Percentiles rank a stretch among this genome's conserved stretches.
phyloP scores from a whole-genome alignment of 1,139 yeast species.

The Nakaseomyces sp. region DNA sequence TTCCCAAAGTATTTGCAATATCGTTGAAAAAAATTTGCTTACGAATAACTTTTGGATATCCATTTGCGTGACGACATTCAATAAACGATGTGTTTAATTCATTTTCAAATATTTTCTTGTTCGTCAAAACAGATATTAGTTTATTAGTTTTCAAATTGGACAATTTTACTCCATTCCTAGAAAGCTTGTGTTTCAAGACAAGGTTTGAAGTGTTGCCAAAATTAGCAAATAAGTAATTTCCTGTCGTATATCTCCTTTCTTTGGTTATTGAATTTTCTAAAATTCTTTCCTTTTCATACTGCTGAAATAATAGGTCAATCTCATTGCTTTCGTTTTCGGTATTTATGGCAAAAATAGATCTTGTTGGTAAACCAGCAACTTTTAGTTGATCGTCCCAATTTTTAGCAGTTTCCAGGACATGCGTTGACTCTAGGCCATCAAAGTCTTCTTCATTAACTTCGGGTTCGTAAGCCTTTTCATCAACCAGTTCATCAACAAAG shows the following conservation, averaged over 20 bases:
- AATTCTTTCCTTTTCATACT: slow-evolving; percentile 33
- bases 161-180: slow-evolving; percentile 10
- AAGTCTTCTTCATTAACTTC: slow-evolving; percentile 40
- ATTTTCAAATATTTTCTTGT: slow-evolving; percentile 14
- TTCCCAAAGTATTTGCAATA: slow-evolving; percentile 14
- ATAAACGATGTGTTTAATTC: slow-evolving; percentile 15
- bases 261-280: slow-evolving; percentile 24
- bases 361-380: slow-evolving; percentile 42
- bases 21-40: slow-evolving; percentile 20
- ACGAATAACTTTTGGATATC: slow-evolving; percentile 31
- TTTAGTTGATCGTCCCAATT: slow-evolving; percentile 60
- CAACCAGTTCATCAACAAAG: slow-evolving; percentile 32
- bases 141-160: neutral
- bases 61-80: slow-evolving; percentile 19
- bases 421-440: slow-evolving; percentile 34
- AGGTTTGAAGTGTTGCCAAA: slow-evolving; percentile 23
- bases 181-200: slow-evolving; percentile 11
- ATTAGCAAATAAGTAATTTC: slow-evolving; percentile 20
- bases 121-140: slow-evolving; percentile 5
- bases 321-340: slow-evolving; percentile 24
- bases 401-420: slow-evolving; percentile 41
- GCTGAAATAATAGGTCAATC: slow-evolving; percentile 44
- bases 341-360: slow-evolving; percentile 40
- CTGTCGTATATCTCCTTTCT: slow-evolving; percentile 23
- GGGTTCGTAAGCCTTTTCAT: slow-evolving; percentile 66